A percentile compares a stretch with the other conserved stretches of the same genome.
Evolutionary conservation across 1,139 yeast genomes (phyloP).

Genomic region (Blastobotrys illinoisensis): DNA sequence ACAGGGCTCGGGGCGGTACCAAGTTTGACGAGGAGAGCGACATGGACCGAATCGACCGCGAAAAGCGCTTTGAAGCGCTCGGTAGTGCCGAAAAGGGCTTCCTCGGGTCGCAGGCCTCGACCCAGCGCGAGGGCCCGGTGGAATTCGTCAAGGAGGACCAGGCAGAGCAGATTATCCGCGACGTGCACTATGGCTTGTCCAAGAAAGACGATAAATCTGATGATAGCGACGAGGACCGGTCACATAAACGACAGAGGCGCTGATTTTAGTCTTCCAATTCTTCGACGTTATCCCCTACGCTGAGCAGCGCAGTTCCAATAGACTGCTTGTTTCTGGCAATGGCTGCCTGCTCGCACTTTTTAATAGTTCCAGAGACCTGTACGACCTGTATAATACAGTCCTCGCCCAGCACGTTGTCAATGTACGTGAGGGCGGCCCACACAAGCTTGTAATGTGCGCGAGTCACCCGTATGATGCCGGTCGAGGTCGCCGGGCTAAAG

Average conservation of each 20-base stretch:
- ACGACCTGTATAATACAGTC: conserved; percentile 55
- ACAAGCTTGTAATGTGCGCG: conserved; percentile 59
- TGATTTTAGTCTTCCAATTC: not conserved
- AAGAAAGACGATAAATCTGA: not conserved
- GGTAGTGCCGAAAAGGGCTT: conserved; percentile 27
- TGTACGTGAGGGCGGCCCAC: conserved; percentile 64
- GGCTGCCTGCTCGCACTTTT: conserved; percentile 67
- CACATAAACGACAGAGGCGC: conserved; percentile 2
- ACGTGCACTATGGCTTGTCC: conserved; percentile 20
- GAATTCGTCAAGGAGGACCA: conserved; percentile 44
- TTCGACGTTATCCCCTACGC: conserved; percentile 3
- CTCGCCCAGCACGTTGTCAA: conserved; percentile 49
- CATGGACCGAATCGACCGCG: conserved; percentile 30
- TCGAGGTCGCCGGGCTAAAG: conserved; percentile 73
- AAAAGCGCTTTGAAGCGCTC: conserved; percentile 35
- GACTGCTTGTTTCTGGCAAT: conserved; percentile 35
- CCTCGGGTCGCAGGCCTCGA: conserved; percentile 21
- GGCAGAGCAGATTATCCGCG: conserved; percentile 22
- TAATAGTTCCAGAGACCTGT: conserved; percentile 83
- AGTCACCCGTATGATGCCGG: conserved; percentile 78
- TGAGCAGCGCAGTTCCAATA: conserved; percentile 13
- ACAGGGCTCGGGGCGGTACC: conserved; percentile 36
- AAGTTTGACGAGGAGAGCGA: conserved; percentile 28
- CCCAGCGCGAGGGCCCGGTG: conserved; percentile 42
- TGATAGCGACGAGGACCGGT: not conserved